These are phyloP conservation scores for Mycena venus DNA, from an alignment of 768 basidiomycete species.

Conservation along the genomic window DNA sequence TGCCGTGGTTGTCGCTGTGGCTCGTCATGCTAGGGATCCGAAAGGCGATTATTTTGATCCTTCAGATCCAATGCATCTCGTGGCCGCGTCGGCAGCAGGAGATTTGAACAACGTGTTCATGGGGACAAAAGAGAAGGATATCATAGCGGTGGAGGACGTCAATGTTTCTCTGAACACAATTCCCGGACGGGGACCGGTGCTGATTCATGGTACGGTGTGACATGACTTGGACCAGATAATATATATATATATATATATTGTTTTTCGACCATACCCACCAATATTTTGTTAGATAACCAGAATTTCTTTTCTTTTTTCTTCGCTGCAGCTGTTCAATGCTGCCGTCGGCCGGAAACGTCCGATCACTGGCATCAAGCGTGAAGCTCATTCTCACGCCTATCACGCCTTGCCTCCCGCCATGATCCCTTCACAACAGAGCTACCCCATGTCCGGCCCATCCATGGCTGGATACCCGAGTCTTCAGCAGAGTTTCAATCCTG, in stretches of 20 bases:
- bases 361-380: too few species aligned
- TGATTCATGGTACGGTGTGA: not conserved
- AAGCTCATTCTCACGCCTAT: too few species aligned
- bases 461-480: conserved; percentile 14
- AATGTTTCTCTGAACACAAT: not conserved
- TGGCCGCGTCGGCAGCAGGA: not conserved
- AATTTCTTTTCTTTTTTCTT: too few species aligned
- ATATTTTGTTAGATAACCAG: too few species aligned
- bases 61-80: not conserved
- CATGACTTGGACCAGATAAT: not conserved
- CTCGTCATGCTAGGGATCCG: not conserved
- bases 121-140: not conserved
- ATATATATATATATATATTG: too few species aligned
- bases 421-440: conserved; percentile 8
- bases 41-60: not conserved
- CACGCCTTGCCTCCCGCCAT: not conserved
- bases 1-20: not conserved
- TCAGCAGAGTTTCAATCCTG: not conserved
- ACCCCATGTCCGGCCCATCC: not conserved
- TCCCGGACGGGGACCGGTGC: not conserved
- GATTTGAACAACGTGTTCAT: not conserved
- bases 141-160: not conserved
- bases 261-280: too few species aligned
- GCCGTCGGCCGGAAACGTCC: too few species aligned
- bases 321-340: too few species aligned